Base-by-base conservation (phyloP, 139 green algal genomes). In the Desmodesmus armatus region DNA sequence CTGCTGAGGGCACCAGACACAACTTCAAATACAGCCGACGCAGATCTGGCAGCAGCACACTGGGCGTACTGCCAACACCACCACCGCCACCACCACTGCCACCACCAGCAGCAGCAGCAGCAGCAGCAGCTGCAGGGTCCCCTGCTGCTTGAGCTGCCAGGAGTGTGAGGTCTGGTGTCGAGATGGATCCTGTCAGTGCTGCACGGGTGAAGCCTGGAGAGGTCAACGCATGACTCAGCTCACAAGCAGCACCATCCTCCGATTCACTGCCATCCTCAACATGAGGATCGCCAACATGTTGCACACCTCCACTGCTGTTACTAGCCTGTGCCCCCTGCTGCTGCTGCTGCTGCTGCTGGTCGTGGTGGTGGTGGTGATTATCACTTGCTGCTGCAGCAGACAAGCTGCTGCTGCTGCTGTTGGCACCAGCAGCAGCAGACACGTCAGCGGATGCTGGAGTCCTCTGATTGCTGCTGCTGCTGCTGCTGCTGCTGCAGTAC, bases 191-290 rank as follows among this genome's bases (percentile, higher is more conserved):
- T 65, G 71, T 41, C 40, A 23, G 41, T 41, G 43, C 41, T 39
- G 76, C 37, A 5, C 49, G 25, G 5, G 31, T 71, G 76, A 82
- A 82, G 0, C 76, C 76, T 39, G 76, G 76, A 13, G 76, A 82
- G 9, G 55, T 71, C 5, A 82, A 31, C 2, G 76, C 76, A 43
- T 82, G 76, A 39, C 76, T 72, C 27, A 2, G 23, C 23, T 60
- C 25, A 19, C 7, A 5, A 63, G 9, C 60, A 33, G 60, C 60
- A 33, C 1, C 69, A 58, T 44, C 25, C 65, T 44, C 13, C 5
- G 11, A n/a, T 7, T 72, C 31, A 41, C 4, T 51, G 31, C 5
- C 39, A 19, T 67, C 73, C 37, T 47, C 11, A 21, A 23, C 29
- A 79, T 29, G 11, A 41, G 4, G 63, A 4, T 7, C 0, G 31